These are phyloP conservation scores for Leishmania braziliensis DNA, from an alignment of 208 protist species.

Conservation along the genomic window DNA sequence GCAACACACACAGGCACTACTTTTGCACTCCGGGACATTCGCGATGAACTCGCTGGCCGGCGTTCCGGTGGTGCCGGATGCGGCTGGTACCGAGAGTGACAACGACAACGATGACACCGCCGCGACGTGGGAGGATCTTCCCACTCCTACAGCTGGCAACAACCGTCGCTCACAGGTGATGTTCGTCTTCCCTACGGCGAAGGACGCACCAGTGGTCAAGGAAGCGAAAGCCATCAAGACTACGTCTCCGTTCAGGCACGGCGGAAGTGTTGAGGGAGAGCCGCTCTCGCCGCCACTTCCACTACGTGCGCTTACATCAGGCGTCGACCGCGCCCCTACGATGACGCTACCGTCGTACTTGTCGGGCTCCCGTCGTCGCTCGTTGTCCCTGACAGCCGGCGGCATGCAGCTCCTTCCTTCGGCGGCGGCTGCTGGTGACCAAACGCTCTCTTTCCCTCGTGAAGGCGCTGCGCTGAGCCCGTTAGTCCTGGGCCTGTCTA, in stretches of 20 bases:
- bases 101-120: not conserved
- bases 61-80: not conserved
- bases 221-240: not conserved
- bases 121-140: not conserved
- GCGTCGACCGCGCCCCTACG: not conserved
- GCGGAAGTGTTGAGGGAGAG: not conserved
- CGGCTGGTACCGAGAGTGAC: not conserved
- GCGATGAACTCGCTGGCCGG: not conserved
- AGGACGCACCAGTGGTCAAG: not conserved
- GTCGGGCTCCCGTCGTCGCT: not conserved
- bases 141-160: not conserved
- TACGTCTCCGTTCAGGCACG: not conserved
- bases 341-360: not conserved
- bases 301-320: not conserved
- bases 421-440: not conserved
- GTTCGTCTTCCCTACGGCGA: not conserved
- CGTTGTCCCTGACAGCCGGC: not conserved
- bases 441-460: not conserved
- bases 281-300: not conserved
- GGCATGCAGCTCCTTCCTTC: conserved; percentile 9
- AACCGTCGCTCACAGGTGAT: not conserved
- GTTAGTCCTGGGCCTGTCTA: conserved; percentile 12
- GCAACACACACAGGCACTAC: not conserved
- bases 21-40: not conserved
- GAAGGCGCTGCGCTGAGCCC: conserved; percentile 19